Evolutionary conservation across 768 basidiomycete species (phyloP).

Genomic region (Dioszegia aurantiaca): DNA sequence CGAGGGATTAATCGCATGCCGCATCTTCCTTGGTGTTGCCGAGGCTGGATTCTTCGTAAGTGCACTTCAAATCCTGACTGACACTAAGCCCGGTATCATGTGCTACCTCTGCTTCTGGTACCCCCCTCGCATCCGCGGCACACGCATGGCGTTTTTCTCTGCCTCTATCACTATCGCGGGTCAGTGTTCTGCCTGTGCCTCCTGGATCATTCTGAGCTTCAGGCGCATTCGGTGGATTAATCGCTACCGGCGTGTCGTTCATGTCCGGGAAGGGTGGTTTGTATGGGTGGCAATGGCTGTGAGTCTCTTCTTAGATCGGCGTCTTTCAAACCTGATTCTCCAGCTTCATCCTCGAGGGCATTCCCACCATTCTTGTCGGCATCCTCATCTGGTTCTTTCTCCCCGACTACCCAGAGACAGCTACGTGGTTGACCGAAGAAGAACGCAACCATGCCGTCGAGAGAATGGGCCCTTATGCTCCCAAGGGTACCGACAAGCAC

Average conservation of each 20-base stretch:
- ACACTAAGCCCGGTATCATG: constrained; percentile 28
- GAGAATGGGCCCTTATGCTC: constrained; percentile 17
- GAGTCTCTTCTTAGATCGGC: too few species aligned
- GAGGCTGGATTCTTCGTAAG: constrained; percentile 45
- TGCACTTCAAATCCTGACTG: constrained; percentile 6
- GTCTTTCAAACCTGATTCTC: too few species aligned
- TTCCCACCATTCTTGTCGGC: constrained; percentile 52
- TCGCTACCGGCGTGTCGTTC: constrained; percentile 22
- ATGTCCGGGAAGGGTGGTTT: constrained; percentile 19
- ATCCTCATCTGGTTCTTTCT: constrained; percentile 50
- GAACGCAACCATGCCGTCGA: constrained; percentile 53
- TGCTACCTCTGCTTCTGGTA: constrained; percentile 41
- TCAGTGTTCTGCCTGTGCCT: neutral
- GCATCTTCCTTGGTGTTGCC: constrained; percentile 48
- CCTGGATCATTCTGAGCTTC: neutral
- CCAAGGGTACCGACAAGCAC: constrained; percentile 24
- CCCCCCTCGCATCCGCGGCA: constrained; percentile 8
- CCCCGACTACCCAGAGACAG: constrained; percentile 58
- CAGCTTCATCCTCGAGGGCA: constrained; percentile 46
- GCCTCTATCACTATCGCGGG: constrained; percentile 17
- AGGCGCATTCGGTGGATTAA: constrained; percentile 19
- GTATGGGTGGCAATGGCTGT: constrained; percentile 32
- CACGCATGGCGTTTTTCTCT: constrained; percentile 18
- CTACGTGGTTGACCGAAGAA: constrained; percentile 55
- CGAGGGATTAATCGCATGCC: constrained; percentile 42